Evolutionary conservation across 1,284 basidiomycete species (phyloP), one percentile per base, ranked within the genome.

Genomic region (Ceratobasidium sp.): DNA sequence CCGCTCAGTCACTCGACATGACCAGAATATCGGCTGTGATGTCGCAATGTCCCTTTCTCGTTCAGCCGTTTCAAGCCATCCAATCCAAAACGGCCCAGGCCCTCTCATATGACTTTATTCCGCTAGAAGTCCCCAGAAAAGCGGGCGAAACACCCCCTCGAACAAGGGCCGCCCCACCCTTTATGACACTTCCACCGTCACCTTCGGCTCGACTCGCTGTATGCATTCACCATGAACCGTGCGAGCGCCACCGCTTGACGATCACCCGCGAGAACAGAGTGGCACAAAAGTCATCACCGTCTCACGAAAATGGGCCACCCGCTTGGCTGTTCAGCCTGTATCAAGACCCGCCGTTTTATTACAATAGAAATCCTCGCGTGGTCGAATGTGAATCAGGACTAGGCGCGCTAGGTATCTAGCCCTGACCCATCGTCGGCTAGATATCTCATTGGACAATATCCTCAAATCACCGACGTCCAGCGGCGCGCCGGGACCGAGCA

Each of bases 61-160:
- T 28, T 28, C 21, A 30, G 23, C 30, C 26, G 53, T 57, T 57
- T 57, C 53, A 39, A 57, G 32, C 53, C 34, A n/a, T 6, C 53
- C 53, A 53, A 32, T 30, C 26, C 52, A 30, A 14, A 32, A 30
- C 52, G n/a, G 52, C 16, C 52, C 52, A 55, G 52, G 30, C 52
- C 52, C 52, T 45, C 43, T 45, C 48, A 45, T 45, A 45, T 45
- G 8, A 3, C 43, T 45, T 8, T 45, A 45, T 45, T 18, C 53
- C 52, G 52, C 52, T 55, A 55, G 52, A 57, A 57, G 32, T 53
- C 14, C 28, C 28, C 52, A 36, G 18, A 57, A 57, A 57, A 57
- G 53, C 53, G 21, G 53, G 3, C 32, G 53, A 57, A 57, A 57
- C 53, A 39, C 23, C 30, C 8, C 53, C 53, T 57, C 53, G 53